Evolutionary conservation across 768 basidiomycete genomes (phyloP).

Genomic region (Tubosaeta sp.): DNA sequence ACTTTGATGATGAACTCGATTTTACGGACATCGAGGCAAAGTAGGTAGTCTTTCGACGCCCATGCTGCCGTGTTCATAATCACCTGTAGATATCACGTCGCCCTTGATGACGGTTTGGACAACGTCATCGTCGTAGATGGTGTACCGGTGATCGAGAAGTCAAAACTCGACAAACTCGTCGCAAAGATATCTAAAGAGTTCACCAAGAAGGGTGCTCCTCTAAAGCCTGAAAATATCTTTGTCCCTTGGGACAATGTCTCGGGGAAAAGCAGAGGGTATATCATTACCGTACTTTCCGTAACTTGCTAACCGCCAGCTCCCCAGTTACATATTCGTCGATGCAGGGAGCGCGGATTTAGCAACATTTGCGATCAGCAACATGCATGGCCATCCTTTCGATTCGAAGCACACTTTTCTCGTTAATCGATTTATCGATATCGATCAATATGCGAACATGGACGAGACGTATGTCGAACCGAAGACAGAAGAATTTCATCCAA

Average conservation of each 20-base stretch:
- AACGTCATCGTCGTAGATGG: conserved; percentile 91
- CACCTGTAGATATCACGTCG: conserved; percentile 71
- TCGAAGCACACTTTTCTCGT: conserved; percentile 79
- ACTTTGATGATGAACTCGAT: conserved; percentile 67
- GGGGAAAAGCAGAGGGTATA: conserved; percentile 91
- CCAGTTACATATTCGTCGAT: conserved; percentile 81
- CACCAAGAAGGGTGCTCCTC: conserved; percentile 68
- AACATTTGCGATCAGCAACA: conserved; percentile 54
- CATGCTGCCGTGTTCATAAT: conserved; percentile 4
- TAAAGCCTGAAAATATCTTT: conserved; percentile 74
- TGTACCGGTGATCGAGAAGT: conserved; percentile 83
- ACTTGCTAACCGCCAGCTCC: not conserved
- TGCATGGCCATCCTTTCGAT: conserved; percentile 84
- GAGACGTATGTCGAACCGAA: conserved; percentile 77
- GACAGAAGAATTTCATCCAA: conserved; percentile 66
- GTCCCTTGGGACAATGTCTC: conserved; percentile 84
- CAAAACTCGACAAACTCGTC: conserved; percentile 78
- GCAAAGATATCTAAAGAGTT: conserved; percentile 83
- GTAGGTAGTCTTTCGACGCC: conserved; percentile 37
- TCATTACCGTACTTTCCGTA: conserved; percentile 4
- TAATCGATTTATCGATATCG: conserved; percentile 88
- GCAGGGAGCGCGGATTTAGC: conserved; percentile 70
- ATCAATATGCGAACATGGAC: conserved; percentile 71
- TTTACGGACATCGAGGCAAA: conserved; percentile 87
- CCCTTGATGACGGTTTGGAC: conserved; percentile 84